Evolutionary conservation across 768 basidiomycete genomes (phyloP).

Genomic region (Mycena latifolia): DNA sequence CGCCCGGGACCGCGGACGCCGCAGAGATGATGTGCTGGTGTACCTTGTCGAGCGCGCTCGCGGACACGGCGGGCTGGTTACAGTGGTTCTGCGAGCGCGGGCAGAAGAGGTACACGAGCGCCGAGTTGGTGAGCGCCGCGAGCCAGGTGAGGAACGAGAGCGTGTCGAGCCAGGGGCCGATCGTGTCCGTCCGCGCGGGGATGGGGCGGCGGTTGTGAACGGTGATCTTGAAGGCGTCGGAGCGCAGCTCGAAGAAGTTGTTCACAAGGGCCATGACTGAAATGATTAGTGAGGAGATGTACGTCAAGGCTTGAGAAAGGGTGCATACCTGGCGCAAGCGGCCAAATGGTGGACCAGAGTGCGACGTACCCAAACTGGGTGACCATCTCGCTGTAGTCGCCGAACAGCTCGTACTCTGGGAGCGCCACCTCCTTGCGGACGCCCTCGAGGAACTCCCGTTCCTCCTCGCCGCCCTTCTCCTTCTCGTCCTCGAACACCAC

Average conservation of each 20-base stretch:
- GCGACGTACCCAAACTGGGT: conserved; percentile 95
- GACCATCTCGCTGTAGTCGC: conserved; percentile 97
- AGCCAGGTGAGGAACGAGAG: conserved; percentile 93
- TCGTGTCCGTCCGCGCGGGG: conserved; percentile 88
- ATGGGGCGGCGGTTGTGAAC: conserved; percentile 87
- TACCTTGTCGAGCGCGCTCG: conserved; percentile 42
- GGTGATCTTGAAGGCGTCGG: conserved; percentile 96
- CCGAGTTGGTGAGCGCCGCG: conserved; percentile 87
- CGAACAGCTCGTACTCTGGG: conserved; percentile 85
- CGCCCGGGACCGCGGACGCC: conserved; percentile 33
- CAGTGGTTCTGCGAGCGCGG: conserved; percentile 39
- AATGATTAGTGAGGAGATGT: conserved; percentile 3
- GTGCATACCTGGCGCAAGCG: conserved; percentile 79
- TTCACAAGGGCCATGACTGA: conserved; percentile 88
- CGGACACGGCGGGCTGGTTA: conserved; percentile 27
- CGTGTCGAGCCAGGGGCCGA: conserved; percentile 95
- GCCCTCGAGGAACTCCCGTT: conserved; percentile 82
- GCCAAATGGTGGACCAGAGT: conserved; percentile 96
- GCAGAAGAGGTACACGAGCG: conserved; percentile 91
- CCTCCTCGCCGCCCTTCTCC: conserved; percentile 68
- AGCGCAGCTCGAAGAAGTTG: conserved; percentile 92
- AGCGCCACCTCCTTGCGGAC: conserved; percentile 83
- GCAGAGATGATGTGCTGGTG: conserved; percentile 44
- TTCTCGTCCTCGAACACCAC: conserved; percentile 81
- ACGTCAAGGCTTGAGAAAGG: conserved; percentile 2